Evolutionary conservation across 2,329 filamentous ascomycete species (phyloP), one percentile per base, ranked within the genome.

Genomic region (Ophiostoma montium): DNA sequence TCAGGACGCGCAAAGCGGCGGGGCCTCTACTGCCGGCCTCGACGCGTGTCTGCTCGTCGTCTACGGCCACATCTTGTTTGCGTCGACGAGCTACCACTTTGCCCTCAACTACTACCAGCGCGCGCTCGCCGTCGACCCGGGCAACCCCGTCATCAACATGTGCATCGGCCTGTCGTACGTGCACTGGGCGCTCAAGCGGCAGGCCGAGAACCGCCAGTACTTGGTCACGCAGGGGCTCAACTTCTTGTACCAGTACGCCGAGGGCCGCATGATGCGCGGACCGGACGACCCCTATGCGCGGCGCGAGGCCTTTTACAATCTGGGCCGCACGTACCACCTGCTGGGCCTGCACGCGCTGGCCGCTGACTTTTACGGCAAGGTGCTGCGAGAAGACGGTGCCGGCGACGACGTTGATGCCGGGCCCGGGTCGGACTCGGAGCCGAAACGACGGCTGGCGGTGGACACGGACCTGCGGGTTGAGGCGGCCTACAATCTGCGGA

Each of bases 101-200:
- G 86, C 92, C 1, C 68, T 96, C 32, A 89, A 85, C 57, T 96
- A 95, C 67, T 94, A 94, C 60, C 79, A 89, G 58, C 78, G 85
- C 50, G 84, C 84, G 1, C 75, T 79, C 49, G 77, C 85, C 1
- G 66, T 95, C 2, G 82, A 88, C 55, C 83, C 85, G 0, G 65
- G 74, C 8, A 94, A 95, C 59, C 75, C 83, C 0, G 78, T 86
- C 58, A 76, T 95, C 54, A 83, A 87, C 54, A 74, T 98, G 11
- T 84, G 78, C 57, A 81, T 95, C 21, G 88, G 82, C 0, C 74
- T 92, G 12, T 82, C 82, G 30, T 96, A 95, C 62, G 76, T 95
- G 35, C 86, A 95, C 62, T 84, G 92, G 61, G 82, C 84, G 0
- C 75, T 95, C 59, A 95, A 96, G 63, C 77, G 90, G 2, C 86